A percentile compares a stretch with the other conserved stretches of the same genome.
These are phyloP conservation scores for Penstemon newberryi DNA, from an alignment of 257 asterid species.

Conservation along the genomic window DNA sequence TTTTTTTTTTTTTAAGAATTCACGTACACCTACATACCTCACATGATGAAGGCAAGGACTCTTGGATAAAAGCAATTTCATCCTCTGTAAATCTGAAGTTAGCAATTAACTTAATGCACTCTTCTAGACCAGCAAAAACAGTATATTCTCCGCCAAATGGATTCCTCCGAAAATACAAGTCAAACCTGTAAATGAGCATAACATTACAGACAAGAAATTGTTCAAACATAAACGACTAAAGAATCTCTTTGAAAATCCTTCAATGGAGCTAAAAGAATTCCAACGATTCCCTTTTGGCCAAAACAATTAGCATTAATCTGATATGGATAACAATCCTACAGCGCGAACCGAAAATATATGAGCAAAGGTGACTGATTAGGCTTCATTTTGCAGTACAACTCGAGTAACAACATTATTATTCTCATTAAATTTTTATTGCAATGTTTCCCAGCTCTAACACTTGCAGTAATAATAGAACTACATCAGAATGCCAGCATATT, in stretches of 20 bases:
- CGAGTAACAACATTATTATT: slow-evolving; percentile 6
- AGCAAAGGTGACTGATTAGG: background rate
- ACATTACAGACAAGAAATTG: slow-evolving; percentile 22
- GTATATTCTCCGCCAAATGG: slow-evolving; percentile 99
- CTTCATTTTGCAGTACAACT: background rate
- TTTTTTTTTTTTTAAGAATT: background rate
- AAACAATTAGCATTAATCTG: slow-evolving; percentile 1
- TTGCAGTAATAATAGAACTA: background rate
- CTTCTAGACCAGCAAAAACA: slow-evolving; percentile 93
- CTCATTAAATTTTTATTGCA: background rate
- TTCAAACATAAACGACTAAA: slow-evolving; percentile 16
- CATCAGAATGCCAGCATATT: background rate
- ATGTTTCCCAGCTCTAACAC: background rate
- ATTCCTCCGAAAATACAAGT: slow-evolving; percentile 73
- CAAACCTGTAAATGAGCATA: slow-evolving; percentile 64
- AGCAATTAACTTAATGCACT: slow-evolving; percentile 88
- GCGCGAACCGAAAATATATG: background rate
- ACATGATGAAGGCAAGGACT: slow-evolving; percentile 74
- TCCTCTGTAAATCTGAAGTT: slow-evolving; percentile 76
- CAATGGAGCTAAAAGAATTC: background rate
- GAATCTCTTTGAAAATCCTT: slow-evolving; percentile 9
- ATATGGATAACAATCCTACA: background rate
- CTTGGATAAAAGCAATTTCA: slow-evolving; percentile 69
- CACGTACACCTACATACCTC: slow-evolving; percentile 54
- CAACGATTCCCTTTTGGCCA: slow-evolving; percentile 17